Conservation (phyloP, 1,284 basidiomycete genomes). For the Trichosporon faecale region DNA sequence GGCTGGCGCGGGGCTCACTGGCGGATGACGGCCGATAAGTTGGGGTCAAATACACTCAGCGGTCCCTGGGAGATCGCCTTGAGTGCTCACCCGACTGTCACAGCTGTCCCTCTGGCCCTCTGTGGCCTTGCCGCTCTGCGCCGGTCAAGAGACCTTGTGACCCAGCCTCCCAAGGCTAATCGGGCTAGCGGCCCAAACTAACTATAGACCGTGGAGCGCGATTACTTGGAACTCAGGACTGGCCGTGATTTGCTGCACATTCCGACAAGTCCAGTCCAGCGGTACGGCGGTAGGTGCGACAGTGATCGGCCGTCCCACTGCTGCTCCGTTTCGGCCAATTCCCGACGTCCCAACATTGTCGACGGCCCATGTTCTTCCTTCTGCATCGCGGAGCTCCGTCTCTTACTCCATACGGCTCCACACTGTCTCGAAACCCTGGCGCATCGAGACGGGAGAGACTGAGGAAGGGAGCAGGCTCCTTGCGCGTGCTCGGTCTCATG, state of each 20-base stretch:
- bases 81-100: background rate
- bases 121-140: no score
- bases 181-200: background rate
- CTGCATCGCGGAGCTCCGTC: background rate
- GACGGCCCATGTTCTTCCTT: no score
- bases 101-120: background rate
- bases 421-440: background rate
- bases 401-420: background rate
- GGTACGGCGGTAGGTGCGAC: background rate
- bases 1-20: background rate
- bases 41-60: constrained; percentile 8
- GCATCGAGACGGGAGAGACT: no score
- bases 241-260: background rate
- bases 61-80: background rate
- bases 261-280: background rate
- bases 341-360: background rate
- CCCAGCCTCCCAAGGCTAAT: background rate
- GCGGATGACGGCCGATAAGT: background rate
- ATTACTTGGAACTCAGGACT: background rate
- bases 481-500: background rate
- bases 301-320: background rate
- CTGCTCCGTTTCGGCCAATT: background rate
- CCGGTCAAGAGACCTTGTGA: no score
- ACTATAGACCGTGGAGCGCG: background rate
- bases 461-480: background rate